A percentile compares a stretch with the other conserved stretches of the same genome.
These are phyloP conservation scores for Colletotrichum plurivorum DNA, from an alignment of 2,329 filamentous ascomycete species.

Conservation along the genomic window DNA sequence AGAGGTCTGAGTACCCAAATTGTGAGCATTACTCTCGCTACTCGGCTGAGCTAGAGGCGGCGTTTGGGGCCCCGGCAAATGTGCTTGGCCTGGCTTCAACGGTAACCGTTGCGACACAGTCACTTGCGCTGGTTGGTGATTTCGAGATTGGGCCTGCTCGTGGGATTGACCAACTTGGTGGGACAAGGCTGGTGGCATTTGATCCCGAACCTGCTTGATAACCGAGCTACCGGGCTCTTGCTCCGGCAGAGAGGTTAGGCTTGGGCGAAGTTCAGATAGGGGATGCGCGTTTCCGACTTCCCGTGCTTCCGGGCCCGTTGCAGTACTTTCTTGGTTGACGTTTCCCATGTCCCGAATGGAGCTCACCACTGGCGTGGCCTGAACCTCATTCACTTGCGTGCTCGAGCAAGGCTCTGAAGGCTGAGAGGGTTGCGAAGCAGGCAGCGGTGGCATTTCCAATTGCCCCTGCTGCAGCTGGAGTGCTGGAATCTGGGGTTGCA, in stretches of 20 bases:
- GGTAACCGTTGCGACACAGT: neutral
- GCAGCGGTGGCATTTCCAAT: neutral
- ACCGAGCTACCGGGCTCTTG: no score
- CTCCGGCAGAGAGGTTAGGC: no score
- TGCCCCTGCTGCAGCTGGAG: neutral
- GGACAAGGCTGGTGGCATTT: no score
- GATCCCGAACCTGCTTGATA: no score
- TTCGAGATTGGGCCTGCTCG: no score
- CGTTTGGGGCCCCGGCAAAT: neutral
- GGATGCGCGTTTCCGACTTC: no score
- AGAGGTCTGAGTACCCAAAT: slow-evolving; percentile 6
- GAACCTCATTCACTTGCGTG: neutral
- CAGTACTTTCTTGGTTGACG: neutral
- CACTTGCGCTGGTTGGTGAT: neutral
- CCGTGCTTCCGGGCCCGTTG: neutral
- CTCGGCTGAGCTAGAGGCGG: slow-evolving; percentile 4
- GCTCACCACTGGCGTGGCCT: neutral
- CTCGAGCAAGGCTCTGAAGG: neutral
- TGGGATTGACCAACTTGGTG: no score
- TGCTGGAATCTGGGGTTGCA: neutral
- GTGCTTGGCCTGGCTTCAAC: neutral
- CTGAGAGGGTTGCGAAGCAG: slow-evolving; percentile 10
- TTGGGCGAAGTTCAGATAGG: no score
- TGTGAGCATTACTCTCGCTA: slow-evolving; percentile 5
- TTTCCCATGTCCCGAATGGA: neutral